Percentiles rank a stretch among this genome's conserved stretches.
Conservation (phyloP, 1,284 basidiomycete species). For the Mycosarcoma mackinlayi region DNA sequence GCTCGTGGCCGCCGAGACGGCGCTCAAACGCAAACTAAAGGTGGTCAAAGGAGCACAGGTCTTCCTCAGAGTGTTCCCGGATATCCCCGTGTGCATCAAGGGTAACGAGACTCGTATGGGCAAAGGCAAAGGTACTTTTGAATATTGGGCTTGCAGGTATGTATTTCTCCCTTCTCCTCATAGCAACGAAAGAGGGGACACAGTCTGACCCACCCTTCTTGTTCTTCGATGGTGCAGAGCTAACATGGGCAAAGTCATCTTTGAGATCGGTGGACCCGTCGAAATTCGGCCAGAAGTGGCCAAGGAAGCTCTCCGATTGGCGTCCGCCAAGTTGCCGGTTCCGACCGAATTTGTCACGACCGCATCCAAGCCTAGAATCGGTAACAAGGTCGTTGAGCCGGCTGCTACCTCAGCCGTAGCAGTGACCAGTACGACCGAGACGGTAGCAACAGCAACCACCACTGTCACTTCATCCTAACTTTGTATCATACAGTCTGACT, state of each 20-base stretch:
- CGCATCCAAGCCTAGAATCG: constrained; percentile 80
- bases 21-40: constrained; percentile 91
- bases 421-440: neutral
- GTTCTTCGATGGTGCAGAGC: constrained; percentile 73
- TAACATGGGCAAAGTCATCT: constrained; percentile 88
- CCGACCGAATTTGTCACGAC: constrained; percentile 87
- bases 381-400: constrained; percentile 69
- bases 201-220: too few species aligned
- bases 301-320: constrained; percentile 87
- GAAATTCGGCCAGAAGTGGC: constrained; percentile 93
- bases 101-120: constrained; percentile 99
- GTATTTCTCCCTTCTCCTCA: constrained; percentile 51
- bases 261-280: constrained; percentile 87
- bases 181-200: too few species aligned
- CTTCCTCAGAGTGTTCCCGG: constrained; percentile 90
- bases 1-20: constrained; percentile 84
- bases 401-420: neutral
- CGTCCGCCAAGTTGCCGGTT: constrained; percentile 88
- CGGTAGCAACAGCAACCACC: neutral
- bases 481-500: constrained; percentile 12
- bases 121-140: constrained; percentile 97
- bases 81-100: constrained; percentile 97
- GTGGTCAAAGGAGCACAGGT: constrained; percentile 88
- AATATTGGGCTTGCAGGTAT: constrained; percentile 94
- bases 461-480: constrained; percentile 2